Base-by-base conservation (phyloP, 352 stramenopile genomes). In the Phytophthora cajani region DNA sequence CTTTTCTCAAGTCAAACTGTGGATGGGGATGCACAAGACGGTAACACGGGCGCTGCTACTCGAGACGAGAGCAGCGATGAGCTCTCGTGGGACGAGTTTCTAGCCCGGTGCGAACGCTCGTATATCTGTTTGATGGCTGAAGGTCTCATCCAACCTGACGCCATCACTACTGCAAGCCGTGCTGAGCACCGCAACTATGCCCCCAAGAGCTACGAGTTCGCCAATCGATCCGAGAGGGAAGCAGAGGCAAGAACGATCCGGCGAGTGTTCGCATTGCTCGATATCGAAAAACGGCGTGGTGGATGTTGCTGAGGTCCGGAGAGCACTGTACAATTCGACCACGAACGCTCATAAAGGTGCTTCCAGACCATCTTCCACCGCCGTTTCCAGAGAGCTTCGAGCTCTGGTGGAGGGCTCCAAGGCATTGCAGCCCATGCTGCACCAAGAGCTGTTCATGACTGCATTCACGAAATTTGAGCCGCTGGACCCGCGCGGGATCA, bases 381-480 rank as follows among this genome's bases (percentile, higher is more conserved):
- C 32, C 16, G 55, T 42, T 19, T 60, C 21, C 12, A 66, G 25
- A 12, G 69, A 77, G 50, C 72, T 90, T 0, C 54, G 69, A 32
- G 23, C 38, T 1, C 70, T 91, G 21, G 79, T 94, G 3, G 54
- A 54, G 23, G 59, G 71, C 3, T 92, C 82, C 2, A 79, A 67
- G 19, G 81, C 82, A 12, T 58, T 94, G 5, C 80, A 89, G 38
- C 86, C 84, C 9, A 67, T 94, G 53, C 53, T 92, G 9, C 80
- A 86, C 16, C 64, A 94, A 30, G 38, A 82, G 51, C 66, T 81
- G 32, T 92, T 94, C 54, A 79, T 90, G 56, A 74, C 84, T 19
- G 86, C 86, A 42, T 92, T 94, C 51, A 70, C 60, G 1, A 77
- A 75, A 32, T 89, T 91, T 47, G 82, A 91, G 64, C 78, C 86